Evolutionary conservation across 257 asterid species (phyloP), one percentile per base, ranked within the genome.

Genomic region (Ilex asprella): DNA sequence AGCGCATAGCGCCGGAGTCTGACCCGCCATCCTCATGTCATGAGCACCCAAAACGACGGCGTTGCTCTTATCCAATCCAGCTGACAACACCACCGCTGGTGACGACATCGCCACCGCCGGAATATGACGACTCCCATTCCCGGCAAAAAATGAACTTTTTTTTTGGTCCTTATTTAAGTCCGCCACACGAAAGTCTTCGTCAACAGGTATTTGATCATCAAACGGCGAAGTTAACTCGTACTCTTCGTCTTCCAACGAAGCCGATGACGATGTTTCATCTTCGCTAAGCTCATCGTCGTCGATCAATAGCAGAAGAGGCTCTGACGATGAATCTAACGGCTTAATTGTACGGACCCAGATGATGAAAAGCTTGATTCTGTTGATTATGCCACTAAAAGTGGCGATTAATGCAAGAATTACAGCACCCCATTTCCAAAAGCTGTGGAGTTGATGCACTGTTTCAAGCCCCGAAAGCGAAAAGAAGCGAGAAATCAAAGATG

Each of bases 371-470:
- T 85, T 89, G 30, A 80, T 55, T 61, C 84, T 71, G 61, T 46
- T 79, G 51, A 88, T 46, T 67, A 88, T 30, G 67, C 92, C 70
- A 72, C 86, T 74, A 59, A 86, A 83, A 12, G 96, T 76, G 0
- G 95, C 96, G 2, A 81, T 63, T 31, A 92, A 58, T 0, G 95
- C 94, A 2, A 92, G 71, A 73, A 89, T 62, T 12, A 92, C 39
- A 13, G 98, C 97, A 6, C 95, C 91, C 93, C 92, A 92, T 76
- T 86, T 89, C 93, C 95, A 92, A 60, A 86, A 80, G 50, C 71
- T 70, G 67, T 61, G 75, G 8, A 69, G 69, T 32, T 69, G 78
- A 12, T 69, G 68, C 16, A 70, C 58, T 0, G 70, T 73, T 16
- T 65, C 73, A 3, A 70, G 56, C 10, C 65, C 67, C 3, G 88